Base-by-base conservation (phyloP, 805 yeast species). In the Trichomonascus vanleenenianus region DNA sequence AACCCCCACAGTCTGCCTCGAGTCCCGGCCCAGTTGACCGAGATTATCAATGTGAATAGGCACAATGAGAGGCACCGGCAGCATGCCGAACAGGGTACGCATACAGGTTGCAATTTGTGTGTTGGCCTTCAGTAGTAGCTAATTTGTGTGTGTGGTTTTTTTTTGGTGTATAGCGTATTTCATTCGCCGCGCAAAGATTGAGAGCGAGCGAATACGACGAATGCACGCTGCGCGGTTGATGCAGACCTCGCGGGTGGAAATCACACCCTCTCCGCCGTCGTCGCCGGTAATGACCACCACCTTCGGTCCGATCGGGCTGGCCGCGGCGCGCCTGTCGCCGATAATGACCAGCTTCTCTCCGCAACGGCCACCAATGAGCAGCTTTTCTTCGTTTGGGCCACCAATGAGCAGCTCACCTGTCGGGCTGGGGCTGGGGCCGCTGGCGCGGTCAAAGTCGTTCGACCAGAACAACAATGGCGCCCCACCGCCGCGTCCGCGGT, bases 1-100 rank as follows among this genome's bases (percentile, higher is more conserved):
- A 52, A 56, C 39, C 59, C 59, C 2, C 59, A 56, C 43, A 31
- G 46, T 14, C 43, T 56, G 12, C 59, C 59, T 2, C 36, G 51
- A 6, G 45, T 56, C 20, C 59, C 59, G 2, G 22, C 43, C 10
- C 40, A 47, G 7, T 37, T 56, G 19, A 45, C 50, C 9, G 39
- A 27, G 6, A 41, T 47, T n/a, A 50, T 56, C 22, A 47, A 48
- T 9, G 45, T 37, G 8, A 42, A 46, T 33, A 45, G 45, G 27
- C 57, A 48, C 38, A 39, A 40, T n/a, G 55, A 56, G 31, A 44
- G 59, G n/a, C 32, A 51, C 16, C 22, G 53, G 18, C 40, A 43
- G 39, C 32, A 37, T 32, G 30, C 51, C 18, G 55, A 54, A 40
- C 47, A 48, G 30, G 53, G 51, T 46, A 36, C 35, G 50, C 39